Evolutionary conservation across 192 early-diverging fungal genomes (phyloP).

Genomic region (Chytriomyces hyalinus): DNA sequence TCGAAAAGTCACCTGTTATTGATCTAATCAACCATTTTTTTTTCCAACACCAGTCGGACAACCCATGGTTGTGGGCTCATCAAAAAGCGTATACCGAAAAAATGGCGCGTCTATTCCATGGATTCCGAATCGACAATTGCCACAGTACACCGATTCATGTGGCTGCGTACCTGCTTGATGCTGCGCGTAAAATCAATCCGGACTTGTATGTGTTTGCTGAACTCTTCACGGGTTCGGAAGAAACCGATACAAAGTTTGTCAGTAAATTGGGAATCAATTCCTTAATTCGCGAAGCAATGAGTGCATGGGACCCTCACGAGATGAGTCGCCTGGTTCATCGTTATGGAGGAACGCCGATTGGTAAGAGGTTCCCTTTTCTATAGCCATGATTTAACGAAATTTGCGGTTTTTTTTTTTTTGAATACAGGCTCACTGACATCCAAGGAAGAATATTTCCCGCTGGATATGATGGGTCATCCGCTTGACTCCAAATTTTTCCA

Average conservation of each 20-base stretch:
- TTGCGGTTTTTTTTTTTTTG: background rate
- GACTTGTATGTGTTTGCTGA: constrained; percentile 97
- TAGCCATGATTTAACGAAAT: background rate
- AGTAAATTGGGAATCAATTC: constrained; percentile 93
- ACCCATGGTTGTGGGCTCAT: constrained; percentile 96
- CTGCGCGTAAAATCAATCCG: constrained; percentile 80
- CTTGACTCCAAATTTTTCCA: constrained; percentile 41
- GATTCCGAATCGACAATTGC: constrained; percentile 99
- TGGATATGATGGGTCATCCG: constrained; percentile 76
- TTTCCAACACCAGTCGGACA: constrained; percentile 62
- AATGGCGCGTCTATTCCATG: constrained; percentile 89
- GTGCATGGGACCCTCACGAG: constrained; percentile 92
- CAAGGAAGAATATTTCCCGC: constrained; percentile 56
- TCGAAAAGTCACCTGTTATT: background rate
- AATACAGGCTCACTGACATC: constrained; percentile 61
- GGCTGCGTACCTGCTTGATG: constrained; percentile 89
- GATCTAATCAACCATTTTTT: constrained; percentile 1
- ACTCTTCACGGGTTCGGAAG: constrained; percentile 96
- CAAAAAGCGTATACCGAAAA: constrained; percentile 86
- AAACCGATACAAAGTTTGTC: constrained; percentile 92
- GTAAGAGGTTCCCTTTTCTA: constrained; percentile 43
- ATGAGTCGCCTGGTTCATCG: constrained; percentile 88
- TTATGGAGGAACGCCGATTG: constrained; percentile 90
- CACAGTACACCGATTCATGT: constrained; percentile 97
- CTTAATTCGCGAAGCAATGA: constrained; percentile 97